Evolutionary conservation across 176 grass and related monocot species (phyloP), one percentile per base, ranked within the genome.

Genomic region (barley (Hordeum vulgare)): DNA sequence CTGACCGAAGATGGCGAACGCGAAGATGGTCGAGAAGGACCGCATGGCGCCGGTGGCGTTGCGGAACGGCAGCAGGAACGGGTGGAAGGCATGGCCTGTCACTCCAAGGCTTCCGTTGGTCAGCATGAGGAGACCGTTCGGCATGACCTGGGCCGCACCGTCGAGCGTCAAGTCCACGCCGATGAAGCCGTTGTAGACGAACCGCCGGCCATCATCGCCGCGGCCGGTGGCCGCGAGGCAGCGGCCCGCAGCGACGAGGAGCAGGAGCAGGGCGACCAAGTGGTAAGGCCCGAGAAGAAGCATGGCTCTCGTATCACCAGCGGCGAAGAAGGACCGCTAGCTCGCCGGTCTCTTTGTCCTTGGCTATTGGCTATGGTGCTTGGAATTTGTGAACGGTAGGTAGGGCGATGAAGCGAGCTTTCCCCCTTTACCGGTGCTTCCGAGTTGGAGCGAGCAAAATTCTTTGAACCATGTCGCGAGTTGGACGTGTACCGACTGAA

Each of bases 111-210:
- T 81, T 14, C 51, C 37, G 61, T 85, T 81, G 59, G 87, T 85
- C 7, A 89, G 87, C 77, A 80, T 20, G 59, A 89, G 76, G 15
- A 89, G 77, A n/a, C 82, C 87, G 53, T 8, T 28, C 27, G 77
- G 21, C 71, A 18, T 68, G 36, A 89, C 40, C 10, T 36, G 23
- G 51, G 77, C 62, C 61, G 27, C 0, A 71, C 83, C 83, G 53
- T 85, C 61, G 35, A 89, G 37, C 35, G 36, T 29, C 11, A 85
- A 53, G 39, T 76, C 77, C 23, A 78, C 40, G 31, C 47, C 70
- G n/a, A 31, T 21, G 82, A 89, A 89, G 31, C 88, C 88, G 33
- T 72, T 63, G 83, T 81, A 89, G 49, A 28, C 5, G 53, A 89
- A 89, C n/a, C 1, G 61, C 71, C 1, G 8, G 1, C 8, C 44